Conservation (phyloP, 2,329 filamentous ascomycete genomes). For the Nigrospora oryzae region DNA sequence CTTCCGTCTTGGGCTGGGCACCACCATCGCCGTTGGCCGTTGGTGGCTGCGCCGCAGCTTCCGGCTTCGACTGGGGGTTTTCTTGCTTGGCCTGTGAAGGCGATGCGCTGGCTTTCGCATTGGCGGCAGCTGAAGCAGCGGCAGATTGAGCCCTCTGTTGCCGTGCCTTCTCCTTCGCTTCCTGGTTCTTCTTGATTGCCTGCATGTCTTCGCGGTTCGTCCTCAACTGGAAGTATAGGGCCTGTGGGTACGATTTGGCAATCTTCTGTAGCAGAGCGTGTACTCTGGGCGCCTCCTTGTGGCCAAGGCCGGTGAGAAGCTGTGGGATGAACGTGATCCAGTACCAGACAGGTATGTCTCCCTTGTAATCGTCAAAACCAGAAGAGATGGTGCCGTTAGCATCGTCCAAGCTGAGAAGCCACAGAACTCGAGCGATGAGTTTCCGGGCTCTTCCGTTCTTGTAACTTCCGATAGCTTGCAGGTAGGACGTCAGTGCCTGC, state of each 20-base stretch:
- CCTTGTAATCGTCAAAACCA: conserved; percentile 94
- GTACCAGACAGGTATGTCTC: conserved; percentile 96
- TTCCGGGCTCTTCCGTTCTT: conserved; percentile 96
- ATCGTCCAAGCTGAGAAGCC: conserved; percentile 91
- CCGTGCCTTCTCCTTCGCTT: conserved; percentile 58
- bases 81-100: conserved; percentile 48
- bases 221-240: conserved; percentile 89
- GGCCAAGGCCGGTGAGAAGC: conserved; percentile 79
- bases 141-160: conserved; percentile 35
- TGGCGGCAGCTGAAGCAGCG: conserved; percentile 22
- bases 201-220: conserved; percentile 93
- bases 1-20: conserved; percentile 35
- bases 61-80: conserved; percentile 29
- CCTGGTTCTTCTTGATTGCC: conserved; percentile 82
- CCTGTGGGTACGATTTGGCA: conserved; percentile 90
- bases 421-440: conserved; percentile 84
- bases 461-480: conserved; percentile 92
- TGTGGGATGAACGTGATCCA: conserved; percentile 99
- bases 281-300: conserved; percentile 83
- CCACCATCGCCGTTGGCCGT: conserved; percentile 39
- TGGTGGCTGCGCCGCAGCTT: conserved; percentile 35
- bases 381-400: conserved; percentile 72
- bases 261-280: conserved; percentile 85
- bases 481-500: conserved; percentile 89
- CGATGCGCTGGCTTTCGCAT: conserved; percentile 34